Percentiles rank a stretch among this genome's conserved stretches.
Conservation (phyloP, 2,329 filamentous ascomycete genomes). For the Aspergillus novoparasiticus region DNA sequence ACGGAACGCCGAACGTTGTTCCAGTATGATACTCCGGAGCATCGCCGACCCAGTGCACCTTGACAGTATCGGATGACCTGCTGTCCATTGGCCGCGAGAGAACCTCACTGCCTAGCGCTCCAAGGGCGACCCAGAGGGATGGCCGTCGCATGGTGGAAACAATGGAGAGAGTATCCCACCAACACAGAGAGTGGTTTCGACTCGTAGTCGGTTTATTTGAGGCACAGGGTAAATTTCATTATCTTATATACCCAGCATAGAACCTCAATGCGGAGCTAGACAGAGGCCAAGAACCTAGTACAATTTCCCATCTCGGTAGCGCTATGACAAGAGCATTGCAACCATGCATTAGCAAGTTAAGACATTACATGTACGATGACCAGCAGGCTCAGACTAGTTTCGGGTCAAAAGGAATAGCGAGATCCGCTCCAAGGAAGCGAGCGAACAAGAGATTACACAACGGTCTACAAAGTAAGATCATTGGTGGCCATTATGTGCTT, state of each 20-base stretch:
- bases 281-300: neutral
- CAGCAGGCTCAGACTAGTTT: neutral
- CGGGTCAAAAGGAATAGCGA: neutral
- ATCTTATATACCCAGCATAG: neutral
- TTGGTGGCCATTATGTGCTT: neutral
- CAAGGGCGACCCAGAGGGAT: neutral
- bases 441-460: neutral
- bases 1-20: constrained; percentile 49
- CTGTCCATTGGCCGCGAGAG: neutral
- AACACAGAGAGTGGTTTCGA: neutral
- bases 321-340: neutral
- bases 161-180: neutral
- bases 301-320: neutral
- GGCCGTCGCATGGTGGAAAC: neutral
- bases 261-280: neutral
- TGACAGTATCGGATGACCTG: constrained; percentile 2
- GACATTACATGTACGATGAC: neutral
- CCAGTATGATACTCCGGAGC: constrained; percentile 40
- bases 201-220: neutral
- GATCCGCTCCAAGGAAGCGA: neutral
- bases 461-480: neutral
- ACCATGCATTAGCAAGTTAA: neutral
- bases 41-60: constrained; percentile 43
- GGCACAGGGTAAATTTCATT: neutral
- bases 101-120: neutral